Evolutionary conservation across 345 rosid species (phyloP), one percentile per base, ranked within the genome.

Genomic region (Eutrema japonicum): DNA sequence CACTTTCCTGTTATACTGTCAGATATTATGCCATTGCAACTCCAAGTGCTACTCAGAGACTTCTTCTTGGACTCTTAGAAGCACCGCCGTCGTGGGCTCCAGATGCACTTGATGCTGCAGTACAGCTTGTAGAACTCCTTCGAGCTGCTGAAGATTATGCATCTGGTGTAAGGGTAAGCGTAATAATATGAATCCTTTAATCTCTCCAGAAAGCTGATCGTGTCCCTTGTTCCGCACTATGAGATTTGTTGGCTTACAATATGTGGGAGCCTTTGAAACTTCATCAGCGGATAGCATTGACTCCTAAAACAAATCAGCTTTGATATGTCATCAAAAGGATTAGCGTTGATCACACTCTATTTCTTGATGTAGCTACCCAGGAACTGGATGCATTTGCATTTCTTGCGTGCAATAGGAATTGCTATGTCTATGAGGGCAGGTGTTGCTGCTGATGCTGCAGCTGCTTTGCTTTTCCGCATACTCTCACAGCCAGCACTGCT

Each of bases 81-180:
- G 98, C 98, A 55, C 98, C 97, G 0, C 98, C 98, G 8, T 94
- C 98, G 4, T 94, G 98, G 98, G 98, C 98, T 49, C 97, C 98
- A 3, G 98, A 94, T 85, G 98, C 98, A 55, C 97, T 94, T 63
- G 98, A 94, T 88, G 98, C 98, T 70, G 97, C 98, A 59, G 98
- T 94, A 37, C 98, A 94, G 83, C 98, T 94, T 66, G 97, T 94
- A 78, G 98, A 94, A 81, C 96, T 94, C 56, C 98, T 94, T 51
- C 93, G 96, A 58, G 98, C 96, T 32, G 96, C 98, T 14, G 98
- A 94, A 76, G 98, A 94, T 74, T 91, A 94, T 77, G 95, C 96
- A 73, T 85, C 94, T 72, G 97, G 98, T 63, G 86, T 94, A 75
- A 85, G 95, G 85, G 98, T 94, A 83, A 80, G 96, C 72, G 12